Base-by-base conservation (phyloP, 2,329 filamentous ascomycete genomes). In the Cladosporium sp. region DNA sequence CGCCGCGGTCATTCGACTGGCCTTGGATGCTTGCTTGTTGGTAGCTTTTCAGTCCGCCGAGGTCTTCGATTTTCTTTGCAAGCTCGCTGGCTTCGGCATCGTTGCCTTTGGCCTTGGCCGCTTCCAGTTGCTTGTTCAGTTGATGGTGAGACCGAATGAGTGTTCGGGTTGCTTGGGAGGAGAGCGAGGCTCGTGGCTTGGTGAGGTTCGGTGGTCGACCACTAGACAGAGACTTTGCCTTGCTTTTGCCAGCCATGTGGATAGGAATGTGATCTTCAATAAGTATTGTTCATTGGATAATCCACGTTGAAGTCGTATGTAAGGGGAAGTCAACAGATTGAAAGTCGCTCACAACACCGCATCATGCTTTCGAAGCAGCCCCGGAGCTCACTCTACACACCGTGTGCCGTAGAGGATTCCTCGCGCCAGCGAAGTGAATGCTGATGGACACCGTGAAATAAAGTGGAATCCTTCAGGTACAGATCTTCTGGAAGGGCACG, bases 1-100 rank as follows among this genome's bases (percentile, higher is more conserved):
- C 82, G 33, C 82, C 82, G 9, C 82, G 76, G 37, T 79, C 74
- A 32, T 72, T 71, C 3, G 79, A 79, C 63, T 85, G 82, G 0
- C 82, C 82, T 46, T 78, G 75, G 56, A 79, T 81, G 68, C 81
- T 84, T 43, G 82, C 82, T 43, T 76, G 72, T 64, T 85, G 82
- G 58, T 85, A 85, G 19, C 70, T 73, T 58, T 79, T 70, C 49
- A 85, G 66, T 0, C 82, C 82, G 7, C 82, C 82, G 46, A 78
- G 74, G n/a, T 71, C 69, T 18, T 76, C 70, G 52, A 85, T 80
- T 49, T 78, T 69, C 14, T 65, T 63, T 52, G 76, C 68, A 11
- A 84, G 65, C 13, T 69, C 63, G 32, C 65, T 61, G 18, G 74
- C 73, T 31, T 69, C 63, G 14, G 63, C 62, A 14, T 55, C 52